Percentiles rank a stretch among this genome's conserved stretches.
These are phyloP conservation scores for Boletus smithii DNA, from an alignment of 1,284 basidiomycete genomes.

Conservation along the genomic window DNA sequence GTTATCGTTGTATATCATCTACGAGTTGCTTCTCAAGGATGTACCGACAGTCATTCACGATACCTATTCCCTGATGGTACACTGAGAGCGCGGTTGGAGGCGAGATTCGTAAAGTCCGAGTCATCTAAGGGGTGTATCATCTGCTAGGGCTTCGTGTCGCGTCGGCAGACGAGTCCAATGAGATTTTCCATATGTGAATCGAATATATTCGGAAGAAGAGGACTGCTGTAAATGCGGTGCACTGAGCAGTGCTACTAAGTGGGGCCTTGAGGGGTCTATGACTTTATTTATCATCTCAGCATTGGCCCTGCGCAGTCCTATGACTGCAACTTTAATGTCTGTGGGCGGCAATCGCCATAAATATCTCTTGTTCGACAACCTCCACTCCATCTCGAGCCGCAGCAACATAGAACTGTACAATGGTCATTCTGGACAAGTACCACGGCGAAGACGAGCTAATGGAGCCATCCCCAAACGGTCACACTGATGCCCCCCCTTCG, in stretches of 20 bases:
- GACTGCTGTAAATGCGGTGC: too few relatives aligned
- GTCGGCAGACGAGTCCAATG: too few relatives aligned
- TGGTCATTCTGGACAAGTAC: constrained; percentile 17
- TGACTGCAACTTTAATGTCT: not conserved
- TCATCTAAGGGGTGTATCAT: constrained; percentile 15
- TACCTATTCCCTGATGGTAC: constrained; percentile 23
- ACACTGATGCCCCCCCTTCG: constrained; percentile 21
- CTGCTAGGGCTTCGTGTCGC: too few relatives aligned
- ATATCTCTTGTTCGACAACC: constrained; percentile 1
- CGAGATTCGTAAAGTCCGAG: constrained; percentile 8
- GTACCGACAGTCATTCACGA: constrained; percentile 11
- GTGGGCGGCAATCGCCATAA: not conserved
- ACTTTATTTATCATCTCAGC: too few relatives aligned
- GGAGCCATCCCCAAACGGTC: not conserved
- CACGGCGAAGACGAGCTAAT: constrained; percentile 5
- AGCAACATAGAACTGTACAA: not conserved
- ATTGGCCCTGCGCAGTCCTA: constrained; percentile 4
- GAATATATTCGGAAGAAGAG: too few relatives aligned
- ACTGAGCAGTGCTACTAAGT: too few relatives aligned
- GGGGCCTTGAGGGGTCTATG: too few relatives aligned
- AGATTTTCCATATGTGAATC: too few relatives aligned
- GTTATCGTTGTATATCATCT: not conserved
- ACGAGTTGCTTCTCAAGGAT: not conserved
- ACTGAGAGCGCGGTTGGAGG: constrained; percentile 22
- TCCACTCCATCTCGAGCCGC: not conserved